These are phyloP conservation scores for Aquilaria sinensis DNA, from an alignment of 345 rosid species.

Conservation along the genomic window DNA sequence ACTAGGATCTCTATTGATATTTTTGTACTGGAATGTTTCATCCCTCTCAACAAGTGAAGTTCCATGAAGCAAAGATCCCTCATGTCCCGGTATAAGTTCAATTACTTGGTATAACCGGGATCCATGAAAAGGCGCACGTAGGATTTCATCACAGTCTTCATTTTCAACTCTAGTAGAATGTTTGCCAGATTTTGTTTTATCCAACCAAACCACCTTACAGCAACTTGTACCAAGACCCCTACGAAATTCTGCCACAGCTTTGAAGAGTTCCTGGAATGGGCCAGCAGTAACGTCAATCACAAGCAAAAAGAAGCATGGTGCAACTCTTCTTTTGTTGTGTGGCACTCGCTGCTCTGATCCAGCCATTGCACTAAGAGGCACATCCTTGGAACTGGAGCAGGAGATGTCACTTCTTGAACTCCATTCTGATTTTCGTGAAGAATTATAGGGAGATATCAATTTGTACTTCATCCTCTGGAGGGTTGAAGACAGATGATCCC, in stretches of 20 bases:
- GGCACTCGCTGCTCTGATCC: constrained; percentile 31
- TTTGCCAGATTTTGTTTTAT: constrained; percentile 24
- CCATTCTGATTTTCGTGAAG: constrained; percentile 32
- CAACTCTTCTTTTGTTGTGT: constrained; percentile 17
- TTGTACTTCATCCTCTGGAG: constrained; percentile 31
- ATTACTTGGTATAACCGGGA: constrained; percentile 39
- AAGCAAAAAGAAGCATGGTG: constrained; percentile 27
- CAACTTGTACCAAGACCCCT: constrained; percentile 17
- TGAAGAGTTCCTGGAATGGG: constrained; percentile 25
- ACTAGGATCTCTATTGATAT: too few species aligned
- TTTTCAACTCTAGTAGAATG: constrained; percentile 8
- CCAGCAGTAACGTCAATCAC: constrained; percentile 54
- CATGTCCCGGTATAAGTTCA: constrained; percentile 52
- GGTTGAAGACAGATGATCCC: constrained; percentile 29
- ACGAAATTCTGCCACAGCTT: constrained; percentile 34
- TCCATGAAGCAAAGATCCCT: constrained; percentile 21
- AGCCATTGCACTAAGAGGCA: constrained; percentile 37
- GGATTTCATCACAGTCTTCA: constrained; percentile 24
- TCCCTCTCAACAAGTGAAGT: constrained; percentile 8
- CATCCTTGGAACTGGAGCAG: constrained; percentile 27
- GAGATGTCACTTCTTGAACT: constrained; percentile 27
- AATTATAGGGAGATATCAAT: constrained; percentile 29
- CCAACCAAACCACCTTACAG: constrained; percentile 67
- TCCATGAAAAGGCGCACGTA: constrained; percentile 65
- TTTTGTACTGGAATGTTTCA: background rate